A percentile compares a stretch with the other conserved stretches of the same genome.
phyloP scores from a whole-genome alignment of 805 yeast genomes.

The Candida easanensis region DNA sequence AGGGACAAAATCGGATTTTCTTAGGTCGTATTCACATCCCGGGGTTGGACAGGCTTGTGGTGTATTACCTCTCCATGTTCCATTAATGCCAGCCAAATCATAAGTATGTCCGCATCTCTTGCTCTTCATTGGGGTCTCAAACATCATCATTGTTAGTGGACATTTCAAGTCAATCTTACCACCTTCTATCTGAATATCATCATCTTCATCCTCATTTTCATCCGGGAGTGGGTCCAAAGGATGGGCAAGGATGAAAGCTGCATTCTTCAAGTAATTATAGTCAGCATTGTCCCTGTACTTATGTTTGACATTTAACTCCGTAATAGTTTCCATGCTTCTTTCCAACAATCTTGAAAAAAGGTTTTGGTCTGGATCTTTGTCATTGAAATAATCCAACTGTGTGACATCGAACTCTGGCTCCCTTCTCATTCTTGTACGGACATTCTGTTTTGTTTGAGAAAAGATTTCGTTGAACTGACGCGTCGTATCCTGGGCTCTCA shows the following conservation, averaged over 20 bases:
- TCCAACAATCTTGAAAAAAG: constrained; percentile 15
- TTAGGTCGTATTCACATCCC: constrained; percentile 39
- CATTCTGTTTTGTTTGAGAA: constrained; percentile 11
- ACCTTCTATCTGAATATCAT: constrained; percentile 63
- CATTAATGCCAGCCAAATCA: constrained; percentile 45
- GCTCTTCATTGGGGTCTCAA: constrained; percentile 54
- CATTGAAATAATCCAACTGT: constrained; percentile 11
- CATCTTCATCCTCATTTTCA: constrained; percentile 29
- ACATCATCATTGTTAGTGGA: constrained; percentile 57
- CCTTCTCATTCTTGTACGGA: constrained; percentile 1
- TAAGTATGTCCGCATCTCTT: constrained; percentile 59
- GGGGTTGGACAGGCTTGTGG: constrained; percentile 51
- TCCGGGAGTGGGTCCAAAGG: constrained; percentile 65
- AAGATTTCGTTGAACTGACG: constrained; percentile 15
- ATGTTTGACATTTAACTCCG: not conserved
- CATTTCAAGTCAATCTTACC: constrained; percentile 68
- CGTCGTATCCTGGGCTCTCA: constrained; percentile 15
- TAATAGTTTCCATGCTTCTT: not conserved
- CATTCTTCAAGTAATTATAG: constrained; percentile 35
- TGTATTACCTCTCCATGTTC: constrained; percentile 28
- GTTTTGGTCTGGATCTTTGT: constrained; percentile 1
- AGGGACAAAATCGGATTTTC: constrained; percentile 34
- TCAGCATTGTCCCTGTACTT: constrained; percentile 6
- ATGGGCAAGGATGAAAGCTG: constrained; percentile 47
- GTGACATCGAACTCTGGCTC: constrained; percentile 16